These are phyloP conservation scores for Geotrichum citri-aurantii DNA, from an alignment of 1,139 yeast genomes.

Conservation along the genomic window DNA sequence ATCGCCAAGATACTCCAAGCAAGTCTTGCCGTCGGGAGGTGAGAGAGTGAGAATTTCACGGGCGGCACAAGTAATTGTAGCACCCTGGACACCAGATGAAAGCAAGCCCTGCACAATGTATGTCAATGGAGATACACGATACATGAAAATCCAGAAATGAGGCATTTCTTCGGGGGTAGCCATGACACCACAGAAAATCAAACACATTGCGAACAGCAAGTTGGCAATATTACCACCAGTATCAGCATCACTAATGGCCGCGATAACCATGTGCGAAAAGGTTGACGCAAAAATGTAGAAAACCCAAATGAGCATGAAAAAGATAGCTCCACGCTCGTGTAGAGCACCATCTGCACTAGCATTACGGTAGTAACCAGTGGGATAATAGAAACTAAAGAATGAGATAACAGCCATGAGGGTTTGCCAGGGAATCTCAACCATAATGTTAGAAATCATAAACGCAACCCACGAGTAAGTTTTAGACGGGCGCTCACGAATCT, in stretches of 20 bases:
- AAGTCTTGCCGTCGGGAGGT: conserved; percentile 58
- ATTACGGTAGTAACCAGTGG: conserved; percentile 50
- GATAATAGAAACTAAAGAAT: conserved; percentile 75
- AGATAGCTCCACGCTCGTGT: conserved; percentile 58
- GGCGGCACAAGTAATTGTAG: conserved; percentile 48
- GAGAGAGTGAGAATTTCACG: conserved; percentile 48
- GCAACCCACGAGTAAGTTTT: conserved; percentile 60
- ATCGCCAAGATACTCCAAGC: conserved; percentile 46
- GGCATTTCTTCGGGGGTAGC: conserved; percentile 55
- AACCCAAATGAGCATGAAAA: conserved; percentile 52
- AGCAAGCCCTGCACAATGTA: conserved; percentile 59
- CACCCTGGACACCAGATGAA: conserved; percentile 48
- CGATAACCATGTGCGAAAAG: conserved; percentile 58
- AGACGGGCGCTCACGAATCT: conserved; percentile 85
- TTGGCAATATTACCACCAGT: conserved; percentile 68
- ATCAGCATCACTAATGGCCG: conserved; percentile 60
- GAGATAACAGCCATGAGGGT: conserved; percentile 50
- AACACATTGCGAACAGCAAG: conserved; percentile 58
- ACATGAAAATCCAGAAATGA: conserved; percentile 67
- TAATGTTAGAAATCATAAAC: conserved; percentile 56
- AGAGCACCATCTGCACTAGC: conserved; percentile 44
- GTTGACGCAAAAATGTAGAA: conserved; percentile 59
- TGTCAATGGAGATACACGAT: conserved; percentile 64
- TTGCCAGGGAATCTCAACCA: conserved; percentile 76
- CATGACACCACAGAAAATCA: conserved; percentile 80